Conservation (phyloP, 306 rosid species). For the Lupinus albus region DNA sequence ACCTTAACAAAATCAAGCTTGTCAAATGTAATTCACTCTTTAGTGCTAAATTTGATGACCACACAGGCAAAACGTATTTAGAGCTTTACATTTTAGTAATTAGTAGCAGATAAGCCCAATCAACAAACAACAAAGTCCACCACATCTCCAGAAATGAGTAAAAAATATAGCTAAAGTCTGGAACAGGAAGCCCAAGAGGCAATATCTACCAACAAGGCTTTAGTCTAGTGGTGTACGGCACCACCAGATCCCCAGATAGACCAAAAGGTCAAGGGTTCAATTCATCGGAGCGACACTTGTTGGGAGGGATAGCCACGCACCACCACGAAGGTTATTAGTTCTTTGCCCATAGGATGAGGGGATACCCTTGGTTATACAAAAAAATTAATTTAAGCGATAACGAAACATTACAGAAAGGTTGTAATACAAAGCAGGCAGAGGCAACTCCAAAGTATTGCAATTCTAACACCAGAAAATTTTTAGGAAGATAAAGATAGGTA, state of each 20-base stretch:
- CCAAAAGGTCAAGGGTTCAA: no score
- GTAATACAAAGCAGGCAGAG: constrained; percentile 11
- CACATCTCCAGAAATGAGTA: constrained; percentile 15
- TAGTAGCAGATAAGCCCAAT: constrained; percentile 11
- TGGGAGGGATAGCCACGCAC: no score
- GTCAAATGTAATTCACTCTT: constrained; percentile 20
- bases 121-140: constrained; percentile 2
- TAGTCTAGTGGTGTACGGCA: no score
- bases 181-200: background rate
- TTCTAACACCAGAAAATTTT: constrained; percentile 13
- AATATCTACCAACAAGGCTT: no score
- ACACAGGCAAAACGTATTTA: background rate
- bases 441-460: background rate
- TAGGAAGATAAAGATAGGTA: background rate
- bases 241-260: no score
- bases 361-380: no score
- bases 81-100: background rate
- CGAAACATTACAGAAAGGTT: background rate
- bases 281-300: no score
- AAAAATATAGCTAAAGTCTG: background rate
- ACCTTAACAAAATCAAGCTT: constrained; percentile 1
- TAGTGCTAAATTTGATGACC: background rate
- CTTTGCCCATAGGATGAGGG: no score
- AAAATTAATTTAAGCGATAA: constrained; percentile 31
- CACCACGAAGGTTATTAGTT: no score